Base-by-base conservation (phyloP, 2,329 filamentous ascomycete genomes). In the Colletotrichum sp. region DNA sequence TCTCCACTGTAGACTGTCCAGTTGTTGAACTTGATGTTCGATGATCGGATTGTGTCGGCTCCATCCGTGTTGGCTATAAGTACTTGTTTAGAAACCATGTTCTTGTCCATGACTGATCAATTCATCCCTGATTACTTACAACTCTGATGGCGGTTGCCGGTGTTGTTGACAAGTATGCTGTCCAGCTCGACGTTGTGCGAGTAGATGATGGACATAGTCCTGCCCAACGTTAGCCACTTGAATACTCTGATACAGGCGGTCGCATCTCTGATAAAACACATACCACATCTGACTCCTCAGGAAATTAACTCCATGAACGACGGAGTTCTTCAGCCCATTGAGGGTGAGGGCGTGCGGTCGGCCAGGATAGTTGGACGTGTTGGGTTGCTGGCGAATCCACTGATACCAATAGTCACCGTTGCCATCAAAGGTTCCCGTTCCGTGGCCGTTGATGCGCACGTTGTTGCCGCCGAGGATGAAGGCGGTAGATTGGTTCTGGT, bases 331-430 rank as follows among this genome's bases (percentile, higher is more conserved):
- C 1, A 87, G 83, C 7, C 86, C 83, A 25, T 82, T 84, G 68
- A 90, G 84, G 2, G 88, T 89, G 55, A 91, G 84, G 9, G 85
- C 85, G 69, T 90, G 88, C 3, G 89, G 89, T 5, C 89, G 83
- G 3, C 88, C 82, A 0, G 86, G 86, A 12, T 70, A 86, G 12
- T 86, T 82, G 5, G 87, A 84, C 7, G 77, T 78, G 13, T 85
- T 77, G 4, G 61, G 29, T 55, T 80, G 78, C 61, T 73, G 81
- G 22, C 83, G 78, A 65, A 85, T 83, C 78, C 83, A 87, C 49
- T 86, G 81, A 77, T 90, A 90, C 89, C 89, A 91, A 5, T 85
- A 83, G 68, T 90, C 86, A 1, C 89, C 89, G 76, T 90, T 90
- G 5, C 89, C 89, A 76, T 90, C 83, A 5, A 90, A 81, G 8